A percentile compares a stretch with the other conserved stretches of the same genome.
These are phyloP conservation scores for Claviceps maximensis DNA, from an alignment of 2,329 filamentous ascomycete genomes.

Conservation along the genomic window DNA sequence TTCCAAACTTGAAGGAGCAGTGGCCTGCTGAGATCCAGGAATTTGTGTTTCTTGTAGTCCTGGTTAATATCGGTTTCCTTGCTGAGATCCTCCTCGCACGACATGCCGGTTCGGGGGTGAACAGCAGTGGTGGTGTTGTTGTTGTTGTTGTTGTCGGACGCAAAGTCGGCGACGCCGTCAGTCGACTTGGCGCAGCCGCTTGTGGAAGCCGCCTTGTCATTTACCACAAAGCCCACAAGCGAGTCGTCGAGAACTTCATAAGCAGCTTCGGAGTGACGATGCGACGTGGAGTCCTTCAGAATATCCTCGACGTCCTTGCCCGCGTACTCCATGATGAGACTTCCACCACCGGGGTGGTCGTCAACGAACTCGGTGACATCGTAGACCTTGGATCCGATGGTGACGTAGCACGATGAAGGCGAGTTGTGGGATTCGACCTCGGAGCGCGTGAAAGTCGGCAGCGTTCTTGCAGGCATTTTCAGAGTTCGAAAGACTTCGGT, in stretches of 20 bases:
- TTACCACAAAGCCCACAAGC: conserved; percentile 66
- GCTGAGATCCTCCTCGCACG: conserved; percentile 71
- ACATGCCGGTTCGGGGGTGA: conserved; percentile 70
- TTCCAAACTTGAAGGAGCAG: conserved; percentile 79
- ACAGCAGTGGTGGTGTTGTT: conserved; percentile 19
- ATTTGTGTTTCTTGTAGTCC: conserved; percentile 87
- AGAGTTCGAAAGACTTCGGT: neutral
- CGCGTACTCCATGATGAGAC: conserved; percentile 78
- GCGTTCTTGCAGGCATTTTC: conserved; percentile 62
- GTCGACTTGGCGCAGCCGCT: conserved; percentile 12
- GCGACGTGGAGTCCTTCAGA: conserved; percentile 69
- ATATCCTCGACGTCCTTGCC: conserved; percentile 78
- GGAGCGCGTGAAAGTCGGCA: conserved; percentile 69
- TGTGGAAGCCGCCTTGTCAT: conserved; percentile 33
- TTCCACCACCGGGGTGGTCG: conserved; percentile 79
- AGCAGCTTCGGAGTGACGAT: conserved; percentile 80
- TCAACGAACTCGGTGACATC: conserved; percentile 87
- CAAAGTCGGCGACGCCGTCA: conserved; percentile 16
- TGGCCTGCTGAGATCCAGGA: conserved; percentile 76
- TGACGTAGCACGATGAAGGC: conserved; percentile 81
- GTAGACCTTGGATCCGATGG: conserved; percentile 79
- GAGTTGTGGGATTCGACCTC: conserved; percentile 76
- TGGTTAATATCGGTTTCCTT: conserved; percentile 63
- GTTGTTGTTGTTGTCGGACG: conserved; percentile 16
- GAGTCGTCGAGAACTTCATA: conserved; percentile 90